A percentile compares a stretch with the other conserved stretches of the same genome.
Conservation (phyloP, 768 basidiomycete species). For the Xerocomus spinulosus region DNA sequence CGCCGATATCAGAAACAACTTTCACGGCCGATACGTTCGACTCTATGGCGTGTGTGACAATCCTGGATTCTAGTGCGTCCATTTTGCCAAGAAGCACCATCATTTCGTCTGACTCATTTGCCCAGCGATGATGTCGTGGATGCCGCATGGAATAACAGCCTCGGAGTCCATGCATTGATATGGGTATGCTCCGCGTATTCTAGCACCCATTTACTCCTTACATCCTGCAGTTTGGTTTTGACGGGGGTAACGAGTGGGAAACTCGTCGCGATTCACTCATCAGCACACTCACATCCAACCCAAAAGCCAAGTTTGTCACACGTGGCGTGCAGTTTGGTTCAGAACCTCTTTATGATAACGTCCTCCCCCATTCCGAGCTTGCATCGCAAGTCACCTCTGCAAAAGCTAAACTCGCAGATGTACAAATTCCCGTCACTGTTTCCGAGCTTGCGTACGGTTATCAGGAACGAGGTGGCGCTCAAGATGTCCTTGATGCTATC, state of each 20-base stretch:
- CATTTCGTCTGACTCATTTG: constrained; percentile 15
- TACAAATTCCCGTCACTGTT: constrained; percentile 66
- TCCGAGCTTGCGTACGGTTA: constrained; percentile 64
- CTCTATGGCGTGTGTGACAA: constrained; percentile 41
- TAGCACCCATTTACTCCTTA: neutral
- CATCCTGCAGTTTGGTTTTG: constrained; percentile 33
- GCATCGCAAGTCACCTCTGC: constrained; percentile 47
- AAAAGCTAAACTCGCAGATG: constrained; percentile 44
- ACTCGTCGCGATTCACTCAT: constrained; percentile 51
- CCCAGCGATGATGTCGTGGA: constrained; percentile 54
- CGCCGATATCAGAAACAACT: constrained; percentile 51
- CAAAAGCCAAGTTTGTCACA: constrained; percentile 60
- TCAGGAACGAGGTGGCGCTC: constrained; percentile 46
- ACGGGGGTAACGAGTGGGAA: constrained; percentile 45
- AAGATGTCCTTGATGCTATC: constrained; percentile 52
- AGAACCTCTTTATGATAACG: constrained; percentile 61
- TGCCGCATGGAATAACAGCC: constrained; percentile 62
- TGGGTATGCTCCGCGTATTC: constrained; percentile 47
- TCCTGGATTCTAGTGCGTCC: constrained; percentile 35
- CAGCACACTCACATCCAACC: constrained; percentile 50
- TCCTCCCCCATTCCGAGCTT: constrained; percentile 45
- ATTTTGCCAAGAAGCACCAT: neutral
- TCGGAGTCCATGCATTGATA: constrained; percentile 70
- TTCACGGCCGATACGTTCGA: constrained; percentile 63
- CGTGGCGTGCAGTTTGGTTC: constrained; percentile 68